Evolutionary conservation across 2,329 filamentous ascomycete species (phyloP).

Genomic region (Curvularia sp.): DNA sequence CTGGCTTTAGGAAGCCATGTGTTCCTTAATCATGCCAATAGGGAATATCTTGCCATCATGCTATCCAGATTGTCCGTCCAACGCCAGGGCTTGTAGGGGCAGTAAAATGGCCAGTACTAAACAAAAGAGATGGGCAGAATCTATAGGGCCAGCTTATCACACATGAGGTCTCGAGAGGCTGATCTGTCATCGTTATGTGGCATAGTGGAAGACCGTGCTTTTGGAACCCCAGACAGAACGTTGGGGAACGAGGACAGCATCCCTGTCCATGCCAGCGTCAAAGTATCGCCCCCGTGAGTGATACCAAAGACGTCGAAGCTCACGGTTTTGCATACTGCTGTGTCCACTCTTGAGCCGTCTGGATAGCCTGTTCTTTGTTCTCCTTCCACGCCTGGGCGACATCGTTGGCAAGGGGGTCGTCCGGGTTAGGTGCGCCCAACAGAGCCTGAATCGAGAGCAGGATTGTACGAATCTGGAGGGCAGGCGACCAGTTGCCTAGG

Average conservation of each 20-base stretch:
- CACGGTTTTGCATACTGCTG: constrained; percentile 70
- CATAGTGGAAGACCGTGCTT: background rate
- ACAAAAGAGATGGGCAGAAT: constrained; percentile 10
- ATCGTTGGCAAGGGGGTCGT: constrained; percentile 97
- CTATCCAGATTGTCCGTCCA: constrained; percentile 29
- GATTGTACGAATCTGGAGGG: constrained; percentile 96
- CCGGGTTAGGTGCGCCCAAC: constrained; percentile 93
- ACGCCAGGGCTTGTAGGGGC: constrained; percentile 27
- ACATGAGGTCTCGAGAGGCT: background rate
- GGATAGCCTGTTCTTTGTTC: constrained; percentile 88
- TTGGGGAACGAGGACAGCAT: background rate
- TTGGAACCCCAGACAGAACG: constrained; percentile 5
- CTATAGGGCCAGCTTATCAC: constrained; percentile 6
- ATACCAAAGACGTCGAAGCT: constrained; percentile 5
- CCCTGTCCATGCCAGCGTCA: background rate
- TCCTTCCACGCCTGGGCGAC: constrained; percentile 99
- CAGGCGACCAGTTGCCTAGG: constrained; percentile 96
- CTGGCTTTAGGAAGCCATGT: constrained; percentile 5
- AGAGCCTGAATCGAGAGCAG: constrained; percentile 98
- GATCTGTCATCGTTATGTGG: background rate
- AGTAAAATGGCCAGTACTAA: constrained; percentile 24
- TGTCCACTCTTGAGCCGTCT: constrained; percentile 93
- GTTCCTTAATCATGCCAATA: constrained; percentile 21
- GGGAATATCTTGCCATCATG: constrained; percentile 27
- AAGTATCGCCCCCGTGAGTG: background rate